Evolutionary conservation across 805 yeast genomes (phyloP).

Genomic region (Cyberlindnera japonica): DNA sequence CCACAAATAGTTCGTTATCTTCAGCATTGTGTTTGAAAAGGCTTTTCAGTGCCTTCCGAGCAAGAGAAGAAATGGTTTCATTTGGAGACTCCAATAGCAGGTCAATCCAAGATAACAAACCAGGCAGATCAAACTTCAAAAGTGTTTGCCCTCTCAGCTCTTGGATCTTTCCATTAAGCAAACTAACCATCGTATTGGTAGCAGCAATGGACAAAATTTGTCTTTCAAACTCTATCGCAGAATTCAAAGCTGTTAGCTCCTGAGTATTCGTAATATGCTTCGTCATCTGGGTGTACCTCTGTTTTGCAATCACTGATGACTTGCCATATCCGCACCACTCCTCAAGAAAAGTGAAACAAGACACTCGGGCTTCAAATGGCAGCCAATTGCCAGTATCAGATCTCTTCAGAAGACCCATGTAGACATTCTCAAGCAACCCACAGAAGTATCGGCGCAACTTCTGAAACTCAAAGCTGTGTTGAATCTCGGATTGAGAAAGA

Average conservation of each 20-base stretch:
- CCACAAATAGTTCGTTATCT: slow-evolving; percentile 46
- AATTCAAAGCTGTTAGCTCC: slow-evolving; percentile 49
- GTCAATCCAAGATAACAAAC: slow-evolving; percentile 77
- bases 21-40: slow-evolving; percentile 59
- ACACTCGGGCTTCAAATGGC: slow-evolving; percentile 83
- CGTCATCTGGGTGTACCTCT: slow-evolving; percentile 60
- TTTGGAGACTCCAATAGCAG: slow-evolving; percentile 58
- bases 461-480: slow-evolving; percentile 67
- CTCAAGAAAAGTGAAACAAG: slow-evolving; percentile 75
- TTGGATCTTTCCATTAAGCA: slow-evolving; percentile 72
- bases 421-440: slow-evolving; percentile 74
- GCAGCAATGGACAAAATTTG: slow-evolving; percentile 67
- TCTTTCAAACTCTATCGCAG: slow-evolving; percentile 77
- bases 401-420: slow-evolving; percentile 46
- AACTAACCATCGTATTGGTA: slow-evolving; percentile 77
- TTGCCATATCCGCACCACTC: slow-evolving; percentile 96
- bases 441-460: slow-evolving; percentile 79
- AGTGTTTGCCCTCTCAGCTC: slow-evolving; percentile 45
- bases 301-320: slow-evolving; percentile 52
- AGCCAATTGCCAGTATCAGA: slow-evolving; percentile 50
- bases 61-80: slow-evolving; percentile 56
- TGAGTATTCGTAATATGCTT: slow-evolving; percentile 35
- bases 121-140: slow-evolving; percentile 66
- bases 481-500: slow-evolving; percentile 53
- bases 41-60: slow-evolving; percentile 66